Base-by-base conservation (phyloP, 768 basidiomycete genomes). In the Pleurotus citrinopileatus region DNA sequence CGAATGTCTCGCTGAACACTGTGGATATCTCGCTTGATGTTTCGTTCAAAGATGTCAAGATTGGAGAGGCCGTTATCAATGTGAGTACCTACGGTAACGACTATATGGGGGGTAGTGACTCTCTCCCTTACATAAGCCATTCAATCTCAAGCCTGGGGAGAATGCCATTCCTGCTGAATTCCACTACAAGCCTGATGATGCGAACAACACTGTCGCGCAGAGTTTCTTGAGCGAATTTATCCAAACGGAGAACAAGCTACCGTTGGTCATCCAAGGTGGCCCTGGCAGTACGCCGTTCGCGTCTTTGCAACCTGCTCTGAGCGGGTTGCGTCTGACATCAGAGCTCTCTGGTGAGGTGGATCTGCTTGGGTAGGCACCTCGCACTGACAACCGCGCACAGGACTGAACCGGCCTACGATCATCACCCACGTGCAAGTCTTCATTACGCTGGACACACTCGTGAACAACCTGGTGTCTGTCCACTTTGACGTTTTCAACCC, bases 151-250 rank as follows among this genome's bases (percentile, higher is more conserved):
- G 17, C 86, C 87, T 3, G 86, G 86, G 40, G 62, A 71, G 40
- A 86, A 88, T 57, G 62, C 59, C 1, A 61, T 82, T 20, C 48
- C 72, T 0, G 72, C 84, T 2, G 84, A 87, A 61, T 89, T 90
- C 72, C 84, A 78, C 55, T 90, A 90, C 59, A 70, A 76, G 58
- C 87, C 87, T 0, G 73, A 74, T 8, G 65, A 87, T 64, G 77
- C 83, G 8, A 87, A 87, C 58, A 79, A 89, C 60, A 87, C 86
- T 3, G 67, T 73, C 20, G 86, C 87, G 2, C 81, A 86, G 73
- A 65, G 67, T 23, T 89, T 89, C 73, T 63, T 87, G 57, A 73
- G 78, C 7, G 63, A 71, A 28, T 89, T 87, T 66, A 73, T 89
- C 38, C 81, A 83, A 64, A 77, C 75, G 0, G 73, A 70, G 22